phyloP scores from a whole-genome alignment of 2,329 filamentous ascomycete species.

The Calonectria leucothoes region DNA sequence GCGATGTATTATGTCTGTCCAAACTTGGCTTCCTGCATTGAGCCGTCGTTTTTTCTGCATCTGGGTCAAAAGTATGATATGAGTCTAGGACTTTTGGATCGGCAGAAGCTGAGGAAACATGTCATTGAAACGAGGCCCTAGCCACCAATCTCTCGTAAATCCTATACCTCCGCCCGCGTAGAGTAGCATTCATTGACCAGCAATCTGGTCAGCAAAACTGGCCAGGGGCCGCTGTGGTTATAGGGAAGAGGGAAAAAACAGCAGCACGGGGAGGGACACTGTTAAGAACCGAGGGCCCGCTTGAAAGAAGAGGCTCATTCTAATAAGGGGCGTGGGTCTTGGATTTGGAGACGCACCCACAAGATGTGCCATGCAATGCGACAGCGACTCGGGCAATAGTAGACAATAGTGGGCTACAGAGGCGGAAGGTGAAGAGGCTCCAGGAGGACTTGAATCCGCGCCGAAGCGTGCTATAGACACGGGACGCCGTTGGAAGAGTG shows the following conservation, averaged over 20 bases:
- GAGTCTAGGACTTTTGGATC: background rate
- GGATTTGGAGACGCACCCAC: slow-evolving; percentile 5
- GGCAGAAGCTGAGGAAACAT: background rate
- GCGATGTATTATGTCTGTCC: background rate
- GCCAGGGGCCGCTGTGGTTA: background rate
- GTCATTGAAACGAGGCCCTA: background rate
- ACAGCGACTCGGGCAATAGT: slow-evolving; percentile 5
- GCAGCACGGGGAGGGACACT: background rate
- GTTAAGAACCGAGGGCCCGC: background rate
- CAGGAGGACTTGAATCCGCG: slow-evolving; percentile 3
- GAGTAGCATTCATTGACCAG: background rate
- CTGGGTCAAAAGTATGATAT: background rate
- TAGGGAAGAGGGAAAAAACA: background rate
- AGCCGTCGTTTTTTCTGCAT: background rate
- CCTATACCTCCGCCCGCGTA: background rate
- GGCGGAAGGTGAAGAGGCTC: background rate
- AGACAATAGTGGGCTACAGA: slow-evolving; percentile 3
- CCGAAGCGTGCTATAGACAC: background rate
- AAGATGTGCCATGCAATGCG: slow-evolving; percentile 1
- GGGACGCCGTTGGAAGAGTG: background rate
- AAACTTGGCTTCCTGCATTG: slow-evolving; percentile 9
- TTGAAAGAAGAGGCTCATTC: background rate
- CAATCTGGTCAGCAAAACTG: background rate
- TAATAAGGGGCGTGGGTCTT: slow-evolving; percentile 7
- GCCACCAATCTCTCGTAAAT: background rate